These are phyloP conservation scores for Cutaneotrichosporon mucoides DNA, from an alignment of 1,284 basidiomycete genomes.

Conservation along the genomic window DNA sequence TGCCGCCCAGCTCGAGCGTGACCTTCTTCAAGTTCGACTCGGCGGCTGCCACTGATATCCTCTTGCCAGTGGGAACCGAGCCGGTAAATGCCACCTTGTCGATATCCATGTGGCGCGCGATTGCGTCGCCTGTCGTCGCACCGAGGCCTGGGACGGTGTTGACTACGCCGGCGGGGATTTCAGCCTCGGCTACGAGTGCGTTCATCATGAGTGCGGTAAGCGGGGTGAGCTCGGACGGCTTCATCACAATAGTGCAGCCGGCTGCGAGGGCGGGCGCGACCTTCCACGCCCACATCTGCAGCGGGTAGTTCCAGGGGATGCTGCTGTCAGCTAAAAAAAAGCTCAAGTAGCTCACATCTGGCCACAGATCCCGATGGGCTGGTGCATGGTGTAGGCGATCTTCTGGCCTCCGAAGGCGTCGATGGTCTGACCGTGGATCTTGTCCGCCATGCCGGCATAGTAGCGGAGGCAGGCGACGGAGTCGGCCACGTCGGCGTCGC, in stretches of 20 bases:
- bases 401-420: conserved; percentile 55
- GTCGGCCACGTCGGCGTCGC: conserved; percentile 80
- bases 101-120: conserved; percentile 69
- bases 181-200: conserved; percentile 47
- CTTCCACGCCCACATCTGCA: conserved; percentile 91
- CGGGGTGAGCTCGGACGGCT: conserved; percentile 88
- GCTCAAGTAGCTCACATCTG: conserved; percentile 63
- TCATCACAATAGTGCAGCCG: conserved; percentile 45
- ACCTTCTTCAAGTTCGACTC: conserved; percentile 76
- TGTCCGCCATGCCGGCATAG: conserved; percentile 64
- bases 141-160: conserved; percentile 84
- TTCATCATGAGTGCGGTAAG: conserved; percentile 70
- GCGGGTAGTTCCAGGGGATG: conserved; percentile 89
- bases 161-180: conserved; percentile 88
- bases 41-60: conserved; percentile 77
- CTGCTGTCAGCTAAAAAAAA: conserved; percentile 53
- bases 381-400: conserved; percentile 80
- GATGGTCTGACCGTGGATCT: conserved; percentile 56
- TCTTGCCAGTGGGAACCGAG: conserved; percentile 71
- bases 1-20: conserved; percentile 57
- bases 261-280: conserved; percentile 82
- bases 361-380: conserved; percentile 89
- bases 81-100: conserved; percentile 66
- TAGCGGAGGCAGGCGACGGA: conserved; percentile 76
- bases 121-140: conserved; percentile 73